Conservation (phyloP, 768 basidiomycete species). For the Lactarius sp. region DNA sequence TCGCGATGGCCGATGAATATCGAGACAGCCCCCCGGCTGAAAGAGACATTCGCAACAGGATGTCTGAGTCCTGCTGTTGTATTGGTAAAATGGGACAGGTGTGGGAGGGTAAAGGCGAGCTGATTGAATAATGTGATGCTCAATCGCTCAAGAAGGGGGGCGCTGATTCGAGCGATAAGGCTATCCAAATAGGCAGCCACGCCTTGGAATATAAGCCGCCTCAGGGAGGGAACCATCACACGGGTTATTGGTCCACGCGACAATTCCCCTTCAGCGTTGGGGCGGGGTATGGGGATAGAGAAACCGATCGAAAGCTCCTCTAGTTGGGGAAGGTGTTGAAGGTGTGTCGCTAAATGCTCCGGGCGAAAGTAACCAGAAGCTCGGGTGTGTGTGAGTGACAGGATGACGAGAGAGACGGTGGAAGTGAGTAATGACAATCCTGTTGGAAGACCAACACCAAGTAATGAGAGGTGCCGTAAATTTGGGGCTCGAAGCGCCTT, state of each 20-base stretch:
- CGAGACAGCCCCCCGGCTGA: background rate
- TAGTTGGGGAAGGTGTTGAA: background rate
- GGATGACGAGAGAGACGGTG: background rate
- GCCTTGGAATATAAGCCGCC: background rate
- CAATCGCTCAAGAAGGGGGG: background rate
- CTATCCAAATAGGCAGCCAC: background rate
- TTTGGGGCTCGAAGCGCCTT: background rate
- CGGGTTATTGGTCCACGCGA: background rate
- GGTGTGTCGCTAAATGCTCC: background rate
- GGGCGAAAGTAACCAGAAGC: background rate
- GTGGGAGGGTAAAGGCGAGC: background rate
- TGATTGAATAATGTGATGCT: background rate
- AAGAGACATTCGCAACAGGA: background rate
- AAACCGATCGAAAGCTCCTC: constrained; percentile 10
- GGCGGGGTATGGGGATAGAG: background rate
- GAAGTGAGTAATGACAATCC: background rate
- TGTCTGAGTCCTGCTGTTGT: background rate
- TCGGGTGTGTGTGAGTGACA: background rate
- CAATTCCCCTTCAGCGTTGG: background rate
- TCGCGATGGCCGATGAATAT: background rate
- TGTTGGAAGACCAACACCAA: background rate
- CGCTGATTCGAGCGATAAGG: background rate
- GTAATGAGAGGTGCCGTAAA: background rate
- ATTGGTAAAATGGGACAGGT: background rate
- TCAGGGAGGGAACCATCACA: background rate